Percentiles rank a stretch among this genome's conserved stretches.
Conservation (phyloP, 2,329 filamentous ascomycete species). For the Westerdykella sp. region DNA sequence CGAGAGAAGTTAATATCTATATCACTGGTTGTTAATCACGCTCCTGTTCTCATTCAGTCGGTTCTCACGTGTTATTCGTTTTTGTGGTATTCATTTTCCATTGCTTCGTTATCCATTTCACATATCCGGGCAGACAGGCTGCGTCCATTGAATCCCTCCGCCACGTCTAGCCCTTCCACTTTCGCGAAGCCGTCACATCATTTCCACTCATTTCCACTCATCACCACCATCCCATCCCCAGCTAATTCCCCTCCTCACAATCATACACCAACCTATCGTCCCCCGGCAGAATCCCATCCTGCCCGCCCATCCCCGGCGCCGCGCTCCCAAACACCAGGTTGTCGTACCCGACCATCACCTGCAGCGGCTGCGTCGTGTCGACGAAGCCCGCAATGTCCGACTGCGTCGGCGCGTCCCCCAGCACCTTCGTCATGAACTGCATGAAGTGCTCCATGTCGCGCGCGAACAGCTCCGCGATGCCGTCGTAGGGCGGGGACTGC, state of each 20-base stretch:
- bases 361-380: neutral
- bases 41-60: too few species aligned
- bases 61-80: too few species aligned
- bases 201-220: too few species aligned
- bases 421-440: constrained; percentile 5
- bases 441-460: constrained; percentile 4
- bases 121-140: too few species aligned
- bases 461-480: constrained; percentile 11
- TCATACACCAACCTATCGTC: neutral
- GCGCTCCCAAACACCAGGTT: constrained; percentile 7
- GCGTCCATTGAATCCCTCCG: too few species aligned
- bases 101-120: too few species aligned
- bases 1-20: too few species aligned
- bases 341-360: constrained; percentile 14
- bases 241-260: neutral
- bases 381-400: constrained; percentile 8
- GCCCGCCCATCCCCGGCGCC: neutral
- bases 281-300: neutral
- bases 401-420: constrained; percentile 1
- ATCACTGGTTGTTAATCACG: too few species aligned
- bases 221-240: too few species aligned
- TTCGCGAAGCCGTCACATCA: too few species aligned
- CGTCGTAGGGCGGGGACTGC: constrained; percentile 7
- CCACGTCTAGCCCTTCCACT: too few species aligned
- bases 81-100: too few species aligned